Evolutionary conservation across 352 stramenopile species (phyloP).

Genomic region (Pseudoperonospora humuli): DNA sequence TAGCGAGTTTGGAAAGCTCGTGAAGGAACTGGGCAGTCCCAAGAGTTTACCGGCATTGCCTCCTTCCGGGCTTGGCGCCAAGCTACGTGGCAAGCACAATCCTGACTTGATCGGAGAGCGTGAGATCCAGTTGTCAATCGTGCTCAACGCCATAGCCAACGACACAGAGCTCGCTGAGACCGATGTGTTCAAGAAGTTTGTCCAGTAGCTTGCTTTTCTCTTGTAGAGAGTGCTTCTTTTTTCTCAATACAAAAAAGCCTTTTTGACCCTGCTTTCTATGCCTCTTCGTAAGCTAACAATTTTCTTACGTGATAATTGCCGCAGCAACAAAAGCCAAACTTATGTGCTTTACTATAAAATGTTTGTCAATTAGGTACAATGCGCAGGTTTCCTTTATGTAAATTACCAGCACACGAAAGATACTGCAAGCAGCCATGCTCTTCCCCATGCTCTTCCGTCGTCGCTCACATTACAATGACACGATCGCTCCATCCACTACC

Average conservation of each 20-base stretch:
- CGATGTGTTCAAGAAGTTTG: slow-evolving; percentile 53
- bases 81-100: slow-evolving; percentile 59
- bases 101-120: slow-evolving; percentile 49
- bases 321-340: too few relatives aligned
- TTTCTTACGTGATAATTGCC: too few relatives aligned
- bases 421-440: too few relatives aligned
- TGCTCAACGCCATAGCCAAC: slow-evolving; percentile 65
- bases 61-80: slow-evolving; percentile 30
- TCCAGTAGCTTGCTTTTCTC: slow-evolving; percentile 7
- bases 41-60: slow-evolving; percentile 47
- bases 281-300: too few relatives aligned
- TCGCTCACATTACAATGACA: too few relatives aligned
- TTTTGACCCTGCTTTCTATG: too few relatives aligned
- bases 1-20: slow-evolving; percentile 76
- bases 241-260: not conserved
- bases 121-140: slow-evolving; percentile 44
- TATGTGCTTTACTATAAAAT: too few relatives aligned
- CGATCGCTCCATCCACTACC: too few relatives aligned
- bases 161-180: slow-evolving; percentile 33
- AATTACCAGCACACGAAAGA: too few relatives aligned
- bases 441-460: too few relatives aligned
- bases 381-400: too few relatives aligned
- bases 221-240: not conserved
- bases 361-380: too few relatives aligned
- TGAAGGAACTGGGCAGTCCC: slow-evolving; percentile 29